Evolutionary conservation across 257 asterid genomes (phyloP).

Genomic region (Plectranthus barbatus): DNA sequence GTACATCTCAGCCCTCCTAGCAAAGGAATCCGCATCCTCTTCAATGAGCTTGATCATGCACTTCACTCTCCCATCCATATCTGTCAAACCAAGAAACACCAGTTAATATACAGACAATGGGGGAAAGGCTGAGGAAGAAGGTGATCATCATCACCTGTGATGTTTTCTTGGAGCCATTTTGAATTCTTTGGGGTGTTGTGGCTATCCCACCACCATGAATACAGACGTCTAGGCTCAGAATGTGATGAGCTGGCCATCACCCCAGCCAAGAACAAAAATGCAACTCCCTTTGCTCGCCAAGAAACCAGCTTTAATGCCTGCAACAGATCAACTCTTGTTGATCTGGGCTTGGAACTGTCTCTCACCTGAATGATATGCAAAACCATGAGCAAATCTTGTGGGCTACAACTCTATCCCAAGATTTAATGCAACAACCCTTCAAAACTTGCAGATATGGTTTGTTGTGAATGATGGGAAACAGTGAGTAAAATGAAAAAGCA

Average conservation of each 20-base stretch:
- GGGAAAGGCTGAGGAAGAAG: not conserved
- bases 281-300: conserved; percentile 16
- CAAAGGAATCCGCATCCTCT: conserved; percentile 95
- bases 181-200: conserved; percentile 58
- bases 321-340: not conserved
- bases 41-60: conserved; percentile 90
- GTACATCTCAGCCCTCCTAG: conserved; percentile 92
- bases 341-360: not conserved
- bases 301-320: conserved; percentile 12
- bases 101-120: not conserved
- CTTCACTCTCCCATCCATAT: conserved; percentile 84
- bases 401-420: not conserved
- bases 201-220: conserved; percentile 72
- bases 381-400: not conserved
- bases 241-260: conserved; percentile 61
- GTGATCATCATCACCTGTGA: conserved; percentile 29
- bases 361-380: conserved; percentile 12
- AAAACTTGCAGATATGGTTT: not conserved
- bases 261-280: conserved; percentile 36
- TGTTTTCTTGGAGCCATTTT: conserved; percentile 57
- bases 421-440: not conserved
- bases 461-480: not conserved
- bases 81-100: conserved; percentile 29
- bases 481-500: not conserved
- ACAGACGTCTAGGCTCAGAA: conserved; percentile 64